Percentiles rank a stretch among this genome's conserved stretches.
phyloP scores from a whole-genome alignment of 129 eudicot genomes.

The Cynara cardunculus region DNA sequence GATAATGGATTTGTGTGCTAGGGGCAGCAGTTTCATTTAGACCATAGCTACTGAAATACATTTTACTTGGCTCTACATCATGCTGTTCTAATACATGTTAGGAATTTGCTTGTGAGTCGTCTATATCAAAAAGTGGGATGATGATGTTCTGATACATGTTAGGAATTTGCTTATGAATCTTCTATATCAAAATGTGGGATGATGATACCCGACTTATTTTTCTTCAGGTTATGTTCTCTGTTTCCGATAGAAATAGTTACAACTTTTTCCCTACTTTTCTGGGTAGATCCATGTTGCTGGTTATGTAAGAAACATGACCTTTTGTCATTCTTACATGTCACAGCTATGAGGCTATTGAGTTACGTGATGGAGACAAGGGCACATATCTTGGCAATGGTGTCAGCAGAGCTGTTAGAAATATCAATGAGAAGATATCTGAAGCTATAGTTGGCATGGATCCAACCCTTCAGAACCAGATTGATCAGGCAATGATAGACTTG shows the following conservation, averaged over 20 bases:
- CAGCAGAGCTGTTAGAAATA: constrained; percentile 70
- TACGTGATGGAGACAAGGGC: constrained; percentile 91
- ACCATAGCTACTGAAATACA: not conserved
- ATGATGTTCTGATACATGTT: not conserved
- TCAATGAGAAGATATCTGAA: constrained; percentile 89
- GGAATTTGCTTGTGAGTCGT: not conserved
- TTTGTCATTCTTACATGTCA: constrained; percentile 15
- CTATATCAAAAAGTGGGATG: not conserved
- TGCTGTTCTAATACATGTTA: not conserved
- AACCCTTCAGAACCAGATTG: constrained; percentile 88
- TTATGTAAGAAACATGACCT: constrained; percentile 1
- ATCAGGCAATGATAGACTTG: constrained; percentile 92
- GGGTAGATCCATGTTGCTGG: not conserved
- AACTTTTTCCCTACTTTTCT: not conserved
- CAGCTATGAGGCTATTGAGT: constrained; percentile 94
- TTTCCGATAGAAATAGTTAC: not conserved
- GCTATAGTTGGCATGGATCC: constrained; percentile 98
- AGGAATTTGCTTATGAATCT: not conserved
- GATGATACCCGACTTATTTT: not conserved
- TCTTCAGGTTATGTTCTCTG: not conserved
- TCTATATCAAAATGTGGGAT: not conserved
- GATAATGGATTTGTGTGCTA: not conserved
- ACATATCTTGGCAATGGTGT: constrained; percentile 92
- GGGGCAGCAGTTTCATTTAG: not conserved
- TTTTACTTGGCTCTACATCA: not conserved